A percentile compares a stretch with the other conserved stretches of the same genome.
Conservation (phyloP, 345 rosid species). For the Zanthoxylum bungeanum region DNA sequence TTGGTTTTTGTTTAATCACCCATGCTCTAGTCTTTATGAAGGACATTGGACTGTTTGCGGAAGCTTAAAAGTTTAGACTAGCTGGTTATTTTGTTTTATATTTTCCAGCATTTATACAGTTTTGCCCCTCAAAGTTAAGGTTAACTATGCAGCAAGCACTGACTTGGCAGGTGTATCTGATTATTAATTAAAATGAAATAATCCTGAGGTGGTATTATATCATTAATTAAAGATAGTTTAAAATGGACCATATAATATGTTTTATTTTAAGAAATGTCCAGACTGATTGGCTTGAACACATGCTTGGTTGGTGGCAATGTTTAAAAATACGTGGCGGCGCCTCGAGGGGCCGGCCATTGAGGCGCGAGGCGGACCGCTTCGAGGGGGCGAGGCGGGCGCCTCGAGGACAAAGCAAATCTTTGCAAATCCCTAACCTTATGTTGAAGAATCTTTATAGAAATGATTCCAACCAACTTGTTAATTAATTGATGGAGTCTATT, state of each 20-base stretch:
- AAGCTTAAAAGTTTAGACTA: neutral
- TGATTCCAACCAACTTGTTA: no score
- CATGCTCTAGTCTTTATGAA: neutral
- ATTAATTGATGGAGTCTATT: no score
- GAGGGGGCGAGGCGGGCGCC: no score
- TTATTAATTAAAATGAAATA: no score
- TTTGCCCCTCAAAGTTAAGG: neutral
- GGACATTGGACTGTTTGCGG: neutral
- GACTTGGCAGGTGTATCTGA: neutral
- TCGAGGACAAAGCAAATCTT: no score
- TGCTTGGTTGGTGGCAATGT: neutral
- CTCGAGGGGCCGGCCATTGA: no score
- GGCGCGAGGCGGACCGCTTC: no score
- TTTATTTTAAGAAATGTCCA: neutral
- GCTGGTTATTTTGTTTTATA: neutral
- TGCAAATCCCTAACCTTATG: no score
- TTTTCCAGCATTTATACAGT: neutral
- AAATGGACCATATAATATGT: neutral
- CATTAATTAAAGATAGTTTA: neutral
- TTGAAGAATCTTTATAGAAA: no score
- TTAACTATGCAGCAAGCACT: neutral
- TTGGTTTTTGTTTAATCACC: neutral
- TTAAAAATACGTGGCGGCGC: no score
- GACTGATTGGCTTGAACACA: neutral
- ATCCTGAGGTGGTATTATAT: neutral